Evolutionary conservation across 1,284 basidiomycete species (phyloP).

Genomic region (Meripilus lineatus): DNA sequence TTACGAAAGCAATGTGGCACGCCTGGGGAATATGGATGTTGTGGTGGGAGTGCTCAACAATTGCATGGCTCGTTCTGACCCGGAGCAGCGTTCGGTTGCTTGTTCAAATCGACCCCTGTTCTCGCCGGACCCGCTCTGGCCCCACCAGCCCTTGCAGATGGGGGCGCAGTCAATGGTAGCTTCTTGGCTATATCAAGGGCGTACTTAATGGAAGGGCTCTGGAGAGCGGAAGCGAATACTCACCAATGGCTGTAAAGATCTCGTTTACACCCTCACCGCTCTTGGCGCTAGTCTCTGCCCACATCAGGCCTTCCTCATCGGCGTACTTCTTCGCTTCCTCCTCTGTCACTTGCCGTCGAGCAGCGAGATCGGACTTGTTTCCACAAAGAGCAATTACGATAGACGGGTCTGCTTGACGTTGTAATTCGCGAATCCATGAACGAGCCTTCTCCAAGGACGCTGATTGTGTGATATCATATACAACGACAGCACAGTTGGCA

Average conservation of each 20-base stretch:
- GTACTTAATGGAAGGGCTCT: constrained; percentile 9
- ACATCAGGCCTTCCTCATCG: constrained; percentile 92
- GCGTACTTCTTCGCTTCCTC: constrained; percentile 93
- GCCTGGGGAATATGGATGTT: constrained; percentile 1
- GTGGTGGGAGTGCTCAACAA: constrained; percentile 42
- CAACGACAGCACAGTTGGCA: constrained; percentile 83
- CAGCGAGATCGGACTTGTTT: constrained; percentile 88
- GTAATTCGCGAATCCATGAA: constrained; percentile 94
- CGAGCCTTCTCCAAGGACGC: constrained; percentile 93
- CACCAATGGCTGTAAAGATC: constrained; percentile 86
- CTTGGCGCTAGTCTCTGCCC: constrained; percentile 96
- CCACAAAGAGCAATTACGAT: constrained; percentile 96
- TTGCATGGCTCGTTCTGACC: constrained; percentile 67
- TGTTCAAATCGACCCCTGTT: constrained; percentile 74
- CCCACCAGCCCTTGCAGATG: constrained; percentile 50
- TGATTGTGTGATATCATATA: constrained; percentile 85
- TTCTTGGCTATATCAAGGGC: constrained; percentile 62
- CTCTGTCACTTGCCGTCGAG: constrained; percentile 74
- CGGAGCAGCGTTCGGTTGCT: constrained; percentile 42
- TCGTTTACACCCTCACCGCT: constrained; percentile 86
- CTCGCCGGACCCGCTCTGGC: constrained; percentile 42
- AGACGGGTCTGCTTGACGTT: constrained; percentile 95
- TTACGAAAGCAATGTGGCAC: background rate
- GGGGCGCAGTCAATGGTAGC: constrained; percentile 68
- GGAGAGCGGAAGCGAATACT: constrained; percentile 20